Base-by-base conservation (phyloP, 2,329 filamentous ascomycete genomes). In the Neopestalotiopsis clavispora region DNA sequence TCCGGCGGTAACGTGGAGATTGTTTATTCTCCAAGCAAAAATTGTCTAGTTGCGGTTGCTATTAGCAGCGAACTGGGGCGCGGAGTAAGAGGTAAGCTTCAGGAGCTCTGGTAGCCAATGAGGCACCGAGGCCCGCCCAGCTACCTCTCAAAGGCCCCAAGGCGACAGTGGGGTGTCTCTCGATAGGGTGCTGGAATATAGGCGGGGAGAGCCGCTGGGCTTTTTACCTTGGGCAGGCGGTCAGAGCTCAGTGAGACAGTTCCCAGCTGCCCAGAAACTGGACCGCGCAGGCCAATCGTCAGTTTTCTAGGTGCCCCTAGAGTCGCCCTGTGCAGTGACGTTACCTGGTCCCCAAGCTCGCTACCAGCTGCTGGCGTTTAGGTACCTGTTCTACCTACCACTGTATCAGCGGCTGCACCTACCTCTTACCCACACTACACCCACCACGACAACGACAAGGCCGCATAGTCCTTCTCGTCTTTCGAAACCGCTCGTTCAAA, bases 181-280 rank as follows among this genome's bases (percentile, higher is more conserved):
- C 13, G 12, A 17, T 2, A 42, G 7, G 14, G 59, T 14, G 32
- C 34, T 62, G 59, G 10, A 40, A 34, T 34, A 28, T 13, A 30
- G 30, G 59, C 13, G 59, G 57, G 57, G 57, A 30, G 9, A 14
- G 23, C 23, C 30, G 20, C 23, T 30, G 23, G 30, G 57, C 23
- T 30, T n/a, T 38, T 30, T 34, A 59, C 23, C 30, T 40, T 62
- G 32, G 30, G 62, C 62, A 38, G 65, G 65, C 65, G 65, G 65
- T 67, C 65, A 60, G 65, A 67, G 65, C 65, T 67, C 28, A 32
- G 4, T 52, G 20, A 9, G n/a, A 52, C 28, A 57, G 13, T 14
- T 13, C 30, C 64, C 45, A 34, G 58, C 57, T 65, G 65, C 30
- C 57, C 67, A 61, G 61, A 59, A 71, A 67, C 60, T 66, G 45